Evolutionary conservation across 2,329 filamentous ascomycete genomes (phyloP).

Genomic region (Ceratocystis alfenasii): DNA sequence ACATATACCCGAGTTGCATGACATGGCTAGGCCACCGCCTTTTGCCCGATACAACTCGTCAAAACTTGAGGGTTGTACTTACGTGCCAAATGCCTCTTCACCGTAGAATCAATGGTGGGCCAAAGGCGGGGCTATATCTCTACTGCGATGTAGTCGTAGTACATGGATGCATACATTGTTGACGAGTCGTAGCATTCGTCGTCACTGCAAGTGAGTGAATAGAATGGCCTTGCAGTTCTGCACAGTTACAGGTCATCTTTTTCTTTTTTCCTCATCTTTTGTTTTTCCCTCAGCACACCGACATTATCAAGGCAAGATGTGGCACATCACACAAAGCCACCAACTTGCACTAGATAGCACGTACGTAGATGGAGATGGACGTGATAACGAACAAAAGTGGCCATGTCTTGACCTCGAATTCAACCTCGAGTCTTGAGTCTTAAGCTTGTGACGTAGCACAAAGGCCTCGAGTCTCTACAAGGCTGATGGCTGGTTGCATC

Average conservation of each 20-base stretch:
- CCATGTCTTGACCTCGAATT: not conserved
- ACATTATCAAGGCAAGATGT: not conserved
- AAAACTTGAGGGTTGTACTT: slow-evolving; percentile 2
- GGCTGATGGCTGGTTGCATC: not conserved
- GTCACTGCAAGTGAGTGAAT: not conserved
- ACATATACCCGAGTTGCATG: not conserved
- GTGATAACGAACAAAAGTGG: not conserved
- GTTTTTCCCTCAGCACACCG: not conserved
- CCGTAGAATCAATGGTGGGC: slow-evolving; percentile 7
- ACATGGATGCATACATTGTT: not conserved
- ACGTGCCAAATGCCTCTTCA: not conserved
- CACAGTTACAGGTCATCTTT: not conserved
- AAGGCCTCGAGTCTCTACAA: not conserved
- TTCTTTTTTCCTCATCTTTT: no score
- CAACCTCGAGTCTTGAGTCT: not conserved
- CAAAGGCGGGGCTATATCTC: not conserved
- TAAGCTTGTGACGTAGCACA: not conserved
- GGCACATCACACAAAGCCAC: not conserved
- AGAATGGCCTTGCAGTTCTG: not conserved
- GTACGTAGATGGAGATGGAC: not conserved
- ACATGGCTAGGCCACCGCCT: slow-evolving; percentile 6
- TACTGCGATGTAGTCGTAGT: not conserved
- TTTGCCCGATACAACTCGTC: not conserved
- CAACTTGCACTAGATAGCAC: not conserved
- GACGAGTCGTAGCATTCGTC: not conserved